These are phyloP conservation scores for Mycena rebaudengoi DNA, from an alignment of 768 basidiomycete genomes.

Conservation along the genomic window DNA sequence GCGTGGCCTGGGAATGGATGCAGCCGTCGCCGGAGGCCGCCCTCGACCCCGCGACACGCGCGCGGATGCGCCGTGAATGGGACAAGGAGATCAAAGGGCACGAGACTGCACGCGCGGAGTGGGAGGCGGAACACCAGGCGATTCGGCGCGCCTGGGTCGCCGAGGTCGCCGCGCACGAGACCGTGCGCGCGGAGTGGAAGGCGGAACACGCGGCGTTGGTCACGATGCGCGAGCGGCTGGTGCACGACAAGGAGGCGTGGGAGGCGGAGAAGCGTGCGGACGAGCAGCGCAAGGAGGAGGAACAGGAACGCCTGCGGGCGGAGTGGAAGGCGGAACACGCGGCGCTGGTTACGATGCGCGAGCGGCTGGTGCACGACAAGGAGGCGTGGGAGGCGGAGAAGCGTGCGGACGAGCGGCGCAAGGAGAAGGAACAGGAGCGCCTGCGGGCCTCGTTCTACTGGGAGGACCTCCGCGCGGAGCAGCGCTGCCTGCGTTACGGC, in stretches of 20 bases:
- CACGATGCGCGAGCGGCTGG: conserved; percentile 6
- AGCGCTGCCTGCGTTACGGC: conserved; percentile 34
- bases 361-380: conserved; percentile 4
- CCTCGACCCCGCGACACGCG: neutral
- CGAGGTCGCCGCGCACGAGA: no score
- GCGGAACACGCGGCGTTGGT: neutral
- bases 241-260: conserved; percentile 11
- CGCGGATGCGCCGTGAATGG: neutral
- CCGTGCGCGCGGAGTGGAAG: neutral
- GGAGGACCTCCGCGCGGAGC: conserved; percentile 19
- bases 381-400: conserved; percentile 10
- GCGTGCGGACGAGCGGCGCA: conserved; percentile 26
- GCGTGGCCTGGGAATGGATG: neutral
- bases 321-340: conserved; percentile 2
- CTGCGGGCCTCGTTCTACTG: conserved; percentile 26
- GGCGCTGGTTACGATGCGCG: conserved; percentile 5
- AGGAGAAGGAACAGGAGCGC: conserved; percentile 30
- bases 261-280: conserved; percentile 15
- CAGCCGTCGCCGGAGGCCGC: neutral
- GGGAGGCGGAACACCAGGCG: neutral
- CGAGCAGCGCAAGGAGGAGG: no score
- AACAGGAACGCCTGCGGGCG: no score
- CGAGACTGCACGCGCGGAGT: neutral
- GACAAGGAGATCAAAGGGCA: neutral
- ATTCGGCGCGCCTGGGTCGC: no score